Evolutionary conservation across 768 basidiomycete genomes (phyloP).

Genomic region (Mycena pura): DNA sequence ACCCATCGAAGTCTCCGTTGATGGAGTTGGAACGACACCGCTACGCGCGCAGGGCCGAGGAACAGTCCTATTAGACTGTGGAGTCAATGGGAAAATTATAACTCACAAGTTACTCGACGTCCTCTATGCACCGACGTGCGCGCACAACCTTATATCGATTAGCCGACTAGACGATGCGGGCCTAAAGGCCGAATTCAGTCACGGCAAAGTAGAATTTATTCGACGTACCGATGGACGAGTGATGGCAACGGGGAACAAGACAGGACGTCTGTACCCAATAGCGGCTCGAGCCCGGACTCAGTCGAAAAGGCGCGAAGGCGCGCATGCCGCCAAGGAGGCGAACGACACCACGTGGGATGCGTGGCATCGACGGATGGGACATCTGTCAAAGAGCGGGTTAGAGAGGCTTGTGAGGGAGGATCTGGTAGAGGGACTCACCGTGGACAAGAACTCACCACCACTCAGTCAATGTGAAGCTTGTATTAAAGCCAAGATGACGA

Average conservation of each 20-base stretch:
- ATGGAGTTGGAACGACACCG: background rate
- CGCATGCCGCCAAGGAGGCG: background rate
- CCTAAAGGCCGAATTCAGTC: too few species aligned
- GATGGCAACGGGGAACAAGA: background rate
- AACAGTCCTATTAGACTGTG: constrained; percentile 13
- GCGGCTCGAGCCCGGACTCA: background rate
- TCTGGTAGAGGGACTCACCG: constrained; percentile 1
- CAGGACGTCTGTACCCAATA: background rate
- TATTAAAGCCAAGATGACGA: constrained; percentile 2
- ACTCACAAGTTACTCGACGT: background rate
- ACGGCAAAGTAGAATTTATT: background rate
- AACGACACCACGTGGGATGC: constrained; percentile 2
- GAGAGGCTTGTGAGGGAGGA: background rate
- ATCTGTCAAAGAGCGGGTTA: background rate
- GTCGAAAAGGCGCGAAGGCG: background rate
- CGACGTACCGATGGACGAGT: background rate
- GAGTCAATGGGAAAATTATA: constrained; percentile 5
- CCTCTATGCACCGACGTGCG: background rate
- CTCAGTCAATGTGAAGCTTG: constrained; percentile 8
- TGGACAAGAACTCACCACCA: background rate
- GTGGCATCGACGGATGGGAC: constrained; percentile 7
- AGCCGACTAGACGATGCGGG: constrained; percentile 12
- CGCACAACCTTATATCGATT: background rate
- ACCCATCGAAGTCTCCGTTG: background rate
- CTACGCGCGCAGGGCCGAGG: background rate